Percentiles rank a stretch among this genome's conserved stretches.
Evolutionary conservation across 2,329 filamentous ascomycete genomes (phyloP).

Genomic region (Huntiella abstrusa): DNA sequence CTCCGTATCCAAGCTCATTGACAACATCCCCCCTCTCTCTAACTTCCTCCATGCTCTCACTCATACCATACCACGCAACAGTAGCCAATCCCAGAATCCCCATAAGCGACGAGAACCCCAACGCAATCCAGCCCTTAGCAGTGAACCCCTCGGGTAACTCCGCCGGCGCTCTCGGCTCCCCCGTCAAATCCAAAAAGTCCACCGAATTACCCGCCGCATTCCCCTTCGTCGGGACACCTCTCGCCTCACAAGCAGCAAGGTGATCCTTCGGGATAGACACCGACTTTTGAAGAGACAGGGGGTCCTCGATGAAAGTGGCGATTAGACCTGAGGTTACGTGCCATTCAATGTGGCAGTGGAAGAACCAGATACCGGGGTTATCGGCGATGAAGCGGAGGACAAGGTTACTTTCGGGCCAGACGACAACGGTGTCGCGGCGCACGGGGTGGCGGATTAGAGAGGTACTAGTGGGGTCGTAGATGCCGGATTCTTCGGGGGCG

Average conservation of each 20-base stretch:
- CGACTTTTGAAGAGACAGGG: constrained; percentile 39
- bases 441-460: constrained; percentile 38
- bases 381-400: constrained; percentile 49
- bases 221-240: constrained; percentile 32
- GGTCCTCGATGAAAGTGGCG: constrained; percentile 45
- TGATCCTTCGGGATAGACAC: constrained; percentile 41
- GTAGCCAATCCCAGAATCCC: constrained; percentile 50
- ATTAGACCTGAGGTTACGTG: constrained; percentile 49
- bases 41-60: constrained; percentile 5
- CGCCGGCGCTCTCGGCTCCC: constrained; percentile 35
- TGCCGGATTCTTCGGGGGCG: constrained; percentile 35
- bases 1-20: constrained; percentile 10
- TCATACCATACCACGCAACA: constrained; percentile 32
- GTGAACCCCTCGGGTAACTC: constrained; percentile 54
- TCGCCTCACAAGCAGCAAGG: constrained; percentile 36
- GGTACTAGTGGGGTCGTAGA: constrained; percentile 29
- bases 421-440: constrained; percentile 47
- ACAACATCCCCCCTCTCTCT: neutral
- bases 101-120: constrained; percentile 51
- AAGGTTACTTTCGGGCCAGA: constrained; percentile 47
- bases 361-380: constrained; percentile 49
- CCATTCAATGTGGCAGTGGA: constrained; percentile 73
- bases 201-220: constrained; percentile 58
- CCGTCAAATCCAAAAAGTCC: constrained; percentile 42
- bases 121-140: constrained; percentile 48